Conservation (phyloP, 805 yeast species). For the Suhomyces faveliae region DNA sequence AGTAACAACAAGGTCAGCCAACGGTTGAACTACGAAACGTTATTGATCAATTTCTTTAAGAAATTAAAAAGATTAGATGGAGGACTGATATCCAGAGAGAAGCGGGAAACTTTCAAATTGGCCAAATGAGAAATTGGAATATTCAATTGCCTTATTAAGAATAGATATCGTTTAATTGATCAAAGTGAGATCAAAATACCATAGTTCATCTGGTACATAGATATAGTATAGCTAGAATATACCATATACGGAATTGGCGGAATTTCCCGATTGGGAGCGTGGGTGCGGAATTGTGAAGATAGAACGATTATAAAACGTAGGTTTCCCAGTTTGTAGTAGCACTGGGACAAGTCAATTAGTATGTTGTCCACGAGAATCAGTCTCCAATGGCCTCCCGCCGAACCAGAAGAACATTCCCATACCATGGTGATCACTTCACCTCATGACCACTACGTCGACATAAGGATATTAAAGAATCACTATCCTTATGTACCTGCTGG, state of each 20-base stretch:
- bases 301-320: neutral
- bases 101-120: constrained; percentile 5
- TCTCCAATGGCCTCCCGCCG: constrained; percentile 51
- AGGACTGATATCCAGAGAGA: constrained; percentile 17
- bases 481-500: constrained; percentile 5
- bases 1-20: constrained; percentile 20
- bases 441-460: constrained; percentile 46
- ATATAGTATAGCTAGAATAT: neutral
- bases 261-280: neutral
- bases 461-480: constrained; percentile 26
- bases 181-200: neutral
- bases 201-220: neutral
- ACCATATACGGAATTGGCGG: neutral
- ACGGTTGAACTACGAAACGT: constrained; percentile 33
- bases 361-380: constrained; percentile 38
- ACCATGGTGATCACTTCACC: constrained; percentile 51
- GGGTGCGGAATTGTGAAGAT: neutral
- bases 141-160: no score
- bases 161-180: no score
- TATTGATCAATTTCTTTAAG: constrained; percentile 33
- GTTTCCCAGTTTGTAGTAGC: neutral
- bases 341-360: neutral
- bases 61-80: constrained; percentile 40
- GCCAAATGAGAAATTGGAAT: neutral
- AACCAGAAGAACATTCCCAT: constrained; percentile 42